Evolutionary conservation across 345 rosid species (phyloP).

Genomic region (Citrus unshiu): DNA sequence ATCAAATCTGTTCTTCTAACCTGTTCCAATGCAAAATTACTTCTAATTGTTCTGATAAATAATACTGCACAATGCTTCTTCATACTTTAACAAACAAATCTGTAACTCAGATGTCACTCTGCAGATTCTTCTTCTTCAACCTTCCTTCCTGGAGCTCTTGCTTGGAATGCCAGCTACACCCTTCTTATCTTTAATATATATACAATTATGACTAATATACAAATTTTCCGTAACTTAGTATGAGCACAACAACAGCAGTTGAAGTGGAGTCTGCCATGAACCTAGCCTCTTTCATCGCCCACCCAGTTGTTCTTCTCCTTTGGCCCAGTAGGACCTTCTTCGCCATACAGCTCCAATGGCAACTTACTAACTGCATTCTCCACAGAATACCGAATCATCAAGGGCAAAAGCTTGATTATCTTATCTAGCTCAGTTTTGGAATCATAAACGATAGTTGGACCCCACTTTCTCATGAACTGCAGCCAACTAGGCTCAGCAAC

Average conservation of each 20-base stretch:
- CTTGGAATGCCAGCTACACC: not conserved
- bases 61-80: not conserved
- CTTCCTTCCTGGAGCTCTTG: not conserved
- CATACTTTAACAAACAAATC: not conserved
- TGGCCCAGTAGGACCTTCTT: constrained; percentile 91
- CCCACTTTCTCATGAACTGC: constrained; percentile 89
- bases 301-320: constrained; percentile 91
- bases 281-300: constrained; percentile 80
- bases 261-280: not conserved
- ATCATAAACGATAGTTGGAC: constrained; percentile 59
- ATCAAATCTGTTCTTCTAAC: not conserved
- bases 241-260: not conserved
- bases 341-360: constrained; percentile 65
- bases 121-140: not conserved
- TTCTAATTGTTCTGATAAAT: not conserved
- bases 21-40: not conserved
- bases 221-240: not conserved
- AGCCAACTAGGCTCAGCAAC: constrained; percentile 68
- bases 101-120: not conserved
- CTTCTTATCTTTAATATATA: not conserved
- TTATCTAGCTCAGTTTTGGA: constrained; percentile 57
- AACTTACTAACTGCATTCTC: constrained; percentile 38
- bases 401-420: constrained; percentile 44
- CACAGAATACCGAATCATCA: constrained; percentile 30
- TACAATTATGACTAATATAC: not conserved